phyloP scores from a whole-genome alignment of 805 yeast species.

The Hanseniaspora taiwanica region DNA sequence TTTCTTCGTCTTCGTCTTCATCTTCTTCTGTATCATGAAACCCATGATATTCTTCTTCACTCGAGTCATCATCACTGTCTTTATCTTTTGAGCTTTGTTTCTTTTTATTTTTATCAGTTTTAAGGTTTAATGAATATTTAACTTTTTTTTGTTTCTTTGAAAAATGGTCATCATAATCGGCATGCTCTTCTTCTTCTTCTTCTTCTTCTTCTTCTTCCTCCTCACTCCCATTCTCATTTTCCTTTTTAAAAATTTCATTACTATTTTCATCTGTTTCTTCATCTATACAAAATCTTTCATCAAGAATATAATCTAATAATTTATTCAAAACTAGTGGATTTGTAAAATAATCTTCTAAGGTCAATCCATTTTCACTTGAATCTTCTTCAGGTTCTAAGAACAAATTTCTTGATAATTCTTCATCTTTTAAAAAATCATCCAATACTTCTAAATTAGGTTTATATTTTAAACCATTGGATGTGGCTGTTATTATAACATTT shows the following conservation, averaged over 20 bases:
- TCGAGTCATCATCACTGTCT: constrained; percentile 3
- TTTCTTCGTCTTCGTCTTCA: constrained; percentile 4
- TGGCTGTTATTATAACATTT: neutral
- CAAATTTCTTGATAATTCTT: constrained; percentile 60
- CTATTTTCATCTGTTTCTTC: constrained; percentile 4
- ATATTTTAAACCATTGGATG: constrained; percentile 10
- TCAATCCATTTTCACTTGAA: constrained; percentile 13
- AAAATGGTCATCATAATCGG: constrained; percentile 28
- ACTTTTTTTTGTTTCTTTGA: too few species aligned
- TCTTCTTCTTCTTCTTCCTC: constrained; percentile 6
- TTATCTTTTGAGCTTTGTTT: too few species aligned
- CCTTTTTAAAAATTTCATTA: constrained; percentile 1
- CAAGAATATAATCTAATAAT: constrained; percentile 53
- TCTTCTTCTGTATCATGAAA: constrained; percentile 7
- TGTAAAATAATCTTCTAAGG: constrained; percentile 64
- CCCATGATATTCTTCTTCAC: constrained; percentile 4
- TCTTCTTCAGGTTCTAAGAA: constrained; percentile 18
- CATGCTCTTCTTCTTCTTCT: constrained; percentile 11
- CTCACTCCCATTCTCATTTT: constrained; percentile 8
- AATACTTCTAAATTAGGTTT: constrained; percentile 30
- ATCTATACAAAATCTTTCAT: constrained; percentile 13
- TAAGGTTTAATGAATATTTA: too few species aligned
- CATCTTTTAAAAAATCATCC: constrained; percentile 59
- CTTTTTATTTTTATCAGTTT: too few species aligned
- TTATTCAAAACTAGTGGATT: constrained; percentile 62